Evolutionary conservation across 2,329 filamentous ascomycete genomes (phyloP).

Genomic region (Calonectria leucothoes): DNA sequence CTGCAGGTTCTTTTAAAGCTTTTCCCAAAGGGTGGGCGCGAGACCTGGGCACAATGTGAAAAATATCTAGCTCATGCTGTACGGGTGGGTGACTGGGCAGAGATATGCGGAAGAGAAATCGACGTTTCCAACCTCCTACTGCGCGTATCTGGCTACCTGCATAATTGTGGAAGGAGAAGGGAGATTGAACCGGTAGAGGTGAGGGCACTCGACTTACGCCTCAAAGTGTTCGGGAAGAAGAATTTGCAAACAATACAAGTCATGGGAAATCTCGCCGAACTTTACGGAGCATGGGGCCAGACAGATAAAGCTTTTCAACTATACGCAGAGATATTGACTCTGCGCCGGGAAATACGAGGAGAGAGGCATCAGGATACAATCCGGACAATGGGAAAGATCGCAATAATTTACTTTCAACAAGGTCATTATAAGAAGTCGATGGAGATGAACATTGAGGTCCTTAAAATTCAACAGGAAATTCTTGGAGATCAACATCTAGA

Average conservation of each 20-base stretch:
- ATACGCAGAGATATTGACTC: not conserved
- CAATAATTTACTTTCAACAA: not conserved
- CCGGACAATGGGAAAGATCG: not conserved
- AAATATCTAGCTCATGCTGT: slow-evolving; percentile 44
- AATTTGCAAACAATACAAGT: not conserved
- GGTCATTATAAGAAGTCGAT: not conserved
- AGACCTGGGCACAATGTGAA: slow-evolving; percentile 30
- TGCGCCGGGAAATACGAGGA: not conserved
- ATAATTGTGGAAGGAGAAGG: slow-evolving; percentile 27
- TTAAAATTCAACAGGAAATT: not conserved
- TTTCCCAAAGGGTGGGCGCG: slow-evolving; percentile 33
- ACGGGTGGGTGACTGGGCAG: slow-evolving; percentile 39
- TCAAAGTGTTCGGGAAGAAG: not conserved
- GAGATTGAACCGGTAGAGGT: not conserved
- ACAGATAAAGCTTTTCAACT: not conserved
- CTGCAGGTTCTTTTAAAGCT: slow-evolving; percentile 31
- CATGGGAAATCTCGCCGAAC: not conserved
- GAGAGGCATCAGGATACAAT: not conserved
- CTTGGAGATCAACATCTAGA: not conserved
- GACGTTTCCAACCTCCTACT: slow-evolving; percentile 26
- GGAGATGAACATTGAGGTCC: not conserved
- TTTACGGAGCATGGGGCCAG: not conserved
- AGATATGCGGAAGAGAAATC: slow-evolving; percentile 29
- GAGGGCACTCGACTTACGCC: not conserved
- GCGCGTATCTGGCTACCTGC: slow-evolving; percentile 38